Percentiles rank a stretch among this genome's conserved stretches.
phyloP scores from a whole-genome alignment of 192 early-diverging fungal species.

The Borealophlyctis nickersoniae region DNA sequence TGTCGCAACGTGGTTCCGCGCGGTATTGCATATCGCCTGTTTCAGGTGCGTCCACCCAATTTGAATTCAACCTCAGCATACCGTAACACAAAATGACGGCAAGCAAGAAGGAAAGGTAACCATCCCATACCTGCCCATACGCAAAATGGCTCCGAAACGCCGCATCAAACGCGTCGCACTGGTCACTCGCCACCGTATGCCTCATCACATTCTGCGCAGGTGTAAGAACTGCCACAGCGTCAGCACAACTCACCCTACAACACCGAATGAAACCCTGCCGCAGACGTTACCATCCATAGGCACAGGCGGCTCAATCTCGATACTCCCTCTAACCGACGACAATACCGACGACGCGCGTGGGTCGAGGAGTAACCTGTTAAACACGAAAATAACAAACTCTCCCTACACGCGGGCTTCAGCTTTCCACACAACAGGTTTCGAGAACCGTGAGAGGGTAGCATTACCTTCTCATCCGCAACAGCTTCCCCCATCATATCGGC shows the following conservation, averaged over 20 bases:
- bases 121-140: conserved; percentile 8
- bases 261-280: no score
- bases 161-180: conserved; percentile 6
- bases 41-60: not conserved
- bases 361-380: conserved; percentile 21
- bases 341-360: not conserved
- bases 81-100: no score
- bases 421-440: no score
- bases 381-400: conserved; percentile 20
- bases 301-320: conserved; percentile 32
- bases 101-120: no score
- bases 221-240: no score
- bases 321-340: no score
- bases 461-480: not conserved
- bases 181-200: no score
- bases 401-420: conserved; percentile 1
- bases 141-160: conserved; percentile 24
- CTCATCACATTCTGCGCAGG: no score
- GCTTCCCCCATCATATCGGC: conserved; percentile 2
- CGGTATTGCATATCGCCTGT: not conserved
- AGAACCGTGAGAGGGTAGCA: not conserved
- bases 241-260: no score
- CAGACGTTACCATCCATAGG: conserved; percentile 12
- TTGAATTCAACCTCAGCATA: not conserved
- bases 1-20: conserved; percentile 9